Evolutionary conservation across 495 filamentous ascomycete genomes (phyloP), one percentile per base, ranked within the genome.

Genomic region (Penicillium diatomitis): DNA sequence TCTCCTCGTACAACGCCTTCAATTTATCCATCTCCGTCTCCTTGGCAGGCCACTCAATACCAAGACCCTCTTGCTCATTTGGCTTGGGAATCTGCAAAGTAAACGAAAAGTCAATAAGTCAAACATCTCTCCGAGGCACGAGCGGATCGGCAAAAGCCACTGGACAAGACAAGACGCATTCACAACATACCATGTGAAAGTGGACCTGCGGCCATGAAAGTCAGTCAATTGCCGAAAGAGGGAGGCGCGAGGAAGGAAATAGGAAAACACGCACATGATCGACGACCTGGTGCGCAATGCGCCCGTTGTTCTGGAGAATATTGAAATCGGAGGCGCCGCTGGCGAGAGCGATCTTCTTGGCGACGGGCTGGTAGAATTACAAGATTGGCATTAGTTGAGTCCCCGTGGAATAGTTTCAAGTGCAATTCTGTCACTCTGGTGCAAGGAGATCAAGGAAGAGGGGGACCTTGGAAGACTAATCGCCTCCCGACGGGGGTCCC

Each of bases 241-340:
- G 38, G 34, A 52, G 53, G 12, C 34, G 7, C 27, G 33, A 10
- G 0, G n/a, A 36, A 34, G 29, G 39, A n/a, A 8, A 28, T 41
- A 8, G 41, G 9, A 33, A 1, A 20, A 29, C 49, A 71, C 81
- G 68, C 69, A 94, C 92, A 72, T 99, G 92, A 53, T 85, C 86
- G 50, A 99, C 94, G 46, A 83, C 74, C 69, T 99, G 92, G 70
- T 99, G 94, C n/a, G 92, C 92, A 61, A 87, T 75, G 20, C 78
- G 70, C 29, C 92, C 92, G 61, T 99, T 99, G 71, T 99, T 99
- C 75, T 99, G 92, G 51, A 99, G 69, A 45, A 99, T 76, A 62
- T 99, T 99, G 74, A 85, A 99, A 60, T 97, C 76, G 31, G 68
- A 67, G 11, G 87, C 85, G 5, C 86, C 86, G 8, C 77, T 79